Percentiles rank a stretch among this genome's conserved stretches.
Evolutionary conservation across 169 alveolate species (phyloP).

Genomic region (Perkinsus marinus): DNA sequence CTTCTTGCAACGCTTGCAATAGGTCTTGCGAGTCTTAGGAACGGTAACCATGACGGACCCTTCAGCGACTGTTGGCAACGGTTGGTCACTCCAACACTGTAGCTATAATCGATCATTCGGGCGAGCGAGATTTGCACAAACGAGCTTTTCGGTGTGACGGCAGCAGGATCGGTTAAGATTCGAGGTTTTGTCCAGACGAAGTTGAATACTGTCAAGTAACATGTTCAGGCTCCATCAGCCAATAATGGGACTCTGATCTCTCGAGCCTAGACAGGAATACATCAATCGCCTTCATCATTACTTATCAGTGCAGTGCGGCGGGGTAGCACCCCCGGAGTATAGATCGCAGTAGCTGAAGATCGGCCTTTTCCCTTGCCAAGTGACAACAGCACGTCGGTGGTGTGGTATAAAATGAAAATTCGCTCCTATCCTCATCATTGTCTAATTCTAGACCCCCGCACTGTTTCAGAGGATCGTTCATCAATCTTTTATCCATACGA

Average conservation of each 20-base stretch:
- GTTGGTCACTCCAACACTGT: not conserved
- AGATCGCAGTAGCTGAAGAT: too few species aligned
- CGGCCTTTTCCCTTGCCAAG: not conserved
- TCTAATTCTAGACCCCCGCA: not conserved
- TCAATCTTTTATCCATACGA: not conserved
- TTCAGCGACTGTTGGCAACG: not conserved
- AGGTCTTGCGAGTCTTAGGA: constrained; percentile 80
- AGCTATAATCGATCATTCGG: not conserved
- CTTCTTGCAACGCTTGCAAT: constrained; percentile 75
- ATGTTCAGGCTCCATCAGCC: too few species aligned
- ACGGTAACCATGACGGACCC: constrained; percentile 62
- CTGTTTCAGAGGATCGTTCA: not conserved
- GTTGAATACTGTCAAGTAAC: too few species aligned
- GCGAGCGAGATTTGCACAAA: not conserved
- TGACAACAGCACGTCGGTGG: not conserved
- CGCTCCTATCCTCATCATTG: not conserved
- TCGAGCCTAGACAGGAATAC: too few species aligned
- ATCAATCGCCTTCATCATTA: too few species aligned
- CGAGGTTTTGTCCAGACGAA: too few species aligned
- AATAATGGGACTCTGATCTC: too few species aligned
- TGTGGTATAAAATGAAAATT: too few species aligned
- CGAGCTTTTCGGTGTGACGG: not conserved
- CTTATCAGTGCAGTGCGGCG: too few species aligned
- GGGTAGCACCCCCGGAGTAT: too few species aligned
- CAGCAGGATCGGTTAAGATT: too few species aligned